Base-by-base conservation (phyloP, 345 rosid genomes). In the Erucastrum elatum region DNA sequence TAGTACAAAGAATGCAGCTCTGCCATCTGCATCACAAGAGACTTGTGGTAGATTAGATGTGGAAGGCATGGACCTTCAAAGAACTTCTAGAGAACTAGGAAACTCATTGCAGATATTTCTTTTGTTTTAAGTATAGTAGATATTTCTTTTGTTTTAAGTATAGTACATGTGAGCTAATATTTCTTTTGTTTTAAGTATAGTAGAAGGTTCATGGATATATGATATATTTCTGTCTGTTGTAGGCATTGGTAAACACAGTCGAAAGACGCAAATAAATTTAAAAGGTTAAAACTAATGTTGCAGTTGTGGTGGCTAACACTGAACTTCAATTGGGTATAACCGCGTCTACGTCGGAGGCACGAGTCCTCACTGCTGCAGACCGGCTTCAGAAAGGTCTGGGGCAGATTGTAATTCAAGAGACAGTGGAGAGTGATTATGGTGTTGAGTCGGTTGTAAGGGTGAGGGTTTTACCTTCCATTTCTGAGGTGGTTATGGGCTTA, bases 191-290 rank as follows among this genome's bases (percentile, higher is more conserved):
- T 34, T 34, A 34, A 34, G 39, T 6, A 34, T 34, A 34, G 39
- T 35, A 35, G 39, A 35, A 35, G 10, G 39, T 35, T 35, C 39
- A 35, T 35, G 39, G 39, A 35, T 35, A 35, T 35, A 35, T 35
- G 2, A 35, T 35, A 35, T 35, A 7, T 34, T 34, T 34, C 6
- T 34, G 5, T 34, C 37, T 2, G 5, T 34, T 34, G 37, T 34
- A 34, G 21, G 21, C 21, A 82, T 91, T 60, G 98, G 98, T 66
- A 95, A 89, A 74, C 94, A 93, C 76, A 93, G 98, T 83, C 88
- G 82, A 11, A 46, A 11, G 53, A 46, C 55, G 4, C 6, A 13
- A 13, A 46, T 46, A 13, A 46, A 13, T 46, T 46, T 13, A 46
- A 13, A 46, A 46, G 16, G 55, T 12, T 46, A 12, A 46, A 46